These are phyloP conservation scores for Cochlearia excelsa DNA, from an alignment of 345 rosid species.

Conservation along the genomic window DNA sequence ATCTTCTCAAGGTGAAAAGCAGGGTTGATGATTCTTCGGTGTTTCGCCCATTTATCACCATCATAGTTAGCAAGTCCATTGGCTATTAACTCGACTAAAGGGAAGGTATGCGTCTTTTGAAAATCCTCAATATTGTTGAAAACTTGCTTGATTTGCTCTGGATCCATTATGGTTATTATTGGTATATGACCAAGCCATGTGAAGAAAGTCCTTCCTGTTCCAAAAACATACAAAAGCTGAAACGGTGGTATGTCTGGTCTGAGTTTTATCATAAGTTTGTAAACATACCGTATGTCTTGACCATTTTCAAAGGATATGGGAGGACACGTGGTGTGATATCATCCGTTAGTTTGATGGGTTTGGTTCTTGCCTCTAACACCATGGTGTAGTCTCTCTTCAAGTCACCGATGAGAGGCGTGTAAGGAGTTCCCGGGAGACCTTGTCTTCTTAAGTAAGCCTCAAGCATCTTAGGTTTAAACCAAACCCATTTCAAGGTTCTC, in stretches of 20 bases:
- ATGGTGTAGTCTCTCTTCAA: slow-evolving; percentile 12
- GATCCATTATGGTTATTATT: slow-evolving; percentile 40
- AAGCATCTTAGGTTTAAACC: slow-evolving; percentile 41
- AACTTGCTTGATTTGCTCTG: slow-evolving; percentile 40
- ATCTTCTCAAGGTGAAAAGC: slow-evolving; percentile 48
- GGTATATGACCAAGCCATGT: slow-evolving; percentile 48
- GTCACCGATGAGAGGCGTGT: slow-evolving; percentile 36
- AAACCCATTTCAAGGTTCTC: slow-evolving; percentile 38
- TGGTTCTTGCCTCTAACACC: slow-evolving; percentile 30
- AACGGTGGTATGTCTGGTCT: too few species aligned
- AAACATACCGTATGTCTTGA: slow-evolving; percentile 31
- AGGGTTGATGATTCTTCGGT: slow-evolving; percentile 43
- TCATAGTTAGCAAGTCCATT: slow-evolving; percentile 24
- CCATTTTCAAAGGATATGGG: slow-evolving; percentile 27
- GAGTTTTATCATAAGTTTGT: neutral
- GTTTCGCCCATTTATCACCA: slow-evolving; percentile 46
- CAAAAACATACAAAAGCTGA: slow-evolving; percentile 3
- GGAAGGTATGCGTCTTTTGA: slow-evolving; percentile 25
- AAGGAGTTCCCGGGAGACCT: slow-evolving; percentile 36
- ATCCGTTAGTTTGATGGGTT: slow-evolving; percentile 27
- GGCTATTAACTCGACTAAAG: slow-evolving; percentile 18
- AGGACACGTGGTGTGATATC: slow-evolving; percentile 29
- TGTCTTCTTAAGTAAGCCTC: slow-evolving; percentile 35
- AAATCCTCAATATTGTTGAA: slow-evolving; percentile 38
- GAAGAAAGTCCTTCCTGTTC: slow-evolving; percentile 42